Percentiles rank a stretch among this genome's conserved stretches.
phyloP scores from a whole-genome alignment of 441 rosid genomes.

The Erodium texanum region DNA sequence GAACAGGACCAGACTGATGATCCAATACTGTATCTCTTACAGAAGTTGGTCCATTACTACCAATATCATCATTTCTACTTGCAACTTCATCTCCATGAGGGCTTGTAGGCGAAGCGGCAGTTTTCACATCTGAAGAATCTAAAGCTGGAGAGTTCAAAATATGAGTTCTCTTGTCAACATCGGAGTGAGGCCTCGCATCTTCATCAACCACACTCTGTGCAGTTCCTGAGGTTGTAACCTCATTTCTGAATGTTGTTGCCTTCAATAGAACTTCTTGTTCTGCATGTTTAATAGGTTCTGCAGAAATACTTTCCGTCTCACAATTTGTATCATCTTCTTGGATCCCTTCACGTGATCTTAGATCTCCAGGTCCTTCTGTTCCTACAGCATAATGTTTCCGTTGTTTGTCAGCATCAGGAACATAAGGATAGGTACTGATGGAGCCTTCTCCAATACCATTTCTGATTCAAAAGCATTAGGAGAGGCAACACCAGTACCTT shows the following conservation, averaged over 20 bases:
- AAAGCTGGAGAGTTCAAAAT: slow-evolving; percentile 17
- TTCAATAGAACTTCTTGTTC: slow-evolving; percentile 21
- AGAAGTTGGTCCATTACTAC: no score
- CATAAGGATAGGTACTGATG: no score
- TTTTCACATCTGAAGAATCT: slow-evolving; percentile 18
- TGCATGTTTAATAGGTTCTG: slow-evolving; percentile 20
- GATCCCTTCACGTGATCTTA: slow-evolving; percentile 16
- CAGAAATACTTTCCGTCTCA: slow-evolving; percentile 23
- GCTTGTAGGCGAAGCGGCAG: no score
- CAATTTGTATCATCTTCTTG: slow-evolving; percentile 23
- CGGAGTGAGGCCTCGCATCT: slow-evolving; percentile 21
- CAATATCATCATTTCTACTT: no score
- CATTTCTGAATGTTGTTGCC: slow-evolving; percentile 16
- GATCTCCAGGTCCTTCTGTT: slow-evolving; percentile 19
- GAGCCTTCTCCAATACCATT: no score
- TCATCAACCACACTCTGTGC: slow-evolving; percentile 25
- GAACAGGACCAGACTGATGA: no score
- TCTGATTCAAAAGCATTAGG: no score
- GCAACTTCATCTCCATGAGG: no score
- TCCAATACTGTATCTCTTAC: no score
- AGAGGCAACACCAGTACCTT: no score
- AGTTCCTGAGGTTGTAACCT: slow-evolving; percentile 25
- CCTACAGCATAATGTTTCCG: no score
- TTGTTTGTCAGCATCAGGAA: no score
- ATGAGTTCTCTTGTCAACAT: slow-evolving; percentile 19